Evolutionary conservation across 2,329 filamentous ascomycete species (phyloP).

Genomic region (Fusarium graminum): DNA sequence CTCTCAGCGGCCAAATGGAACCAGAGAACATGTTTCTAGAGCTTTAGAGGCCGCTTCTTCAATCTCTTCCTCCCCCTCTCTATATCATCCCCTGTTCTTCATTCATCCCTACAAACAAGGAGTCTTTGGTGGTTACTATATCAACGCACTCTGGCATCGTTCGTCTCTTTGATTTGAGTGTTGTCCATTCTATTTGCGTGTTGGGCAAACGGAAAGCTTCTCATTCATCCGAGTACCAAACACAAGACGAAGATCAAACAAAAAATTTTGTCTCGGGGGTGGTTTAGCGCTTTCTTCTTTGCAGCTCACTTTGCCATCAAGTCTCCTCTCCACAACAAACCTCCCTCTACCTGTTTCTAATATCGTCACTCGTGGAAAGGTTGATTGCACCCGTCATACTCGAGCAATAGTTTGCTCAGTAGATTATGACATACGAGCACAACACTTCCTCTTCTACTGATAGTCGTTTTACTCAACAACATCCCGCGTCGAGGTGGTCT

Average conservation of each 20-base stretch:
- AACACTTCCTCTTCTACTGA: slow-evolving; percentile 18
- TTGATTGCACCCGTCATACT: neutral
- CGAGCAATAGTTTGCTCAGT: slow-evolving; percentile 5
- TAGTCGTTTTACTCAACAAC: slow-evolving; percentile 20
- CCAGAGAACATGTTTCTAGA: slow-evolving; percentile 1
- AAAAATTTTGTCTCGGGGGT: slow-evolving; percentile 7
- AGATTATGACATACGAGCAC: slow-evolving; percentile 31
- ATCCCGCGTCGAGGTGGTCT: slow-evolving; percentile 36
- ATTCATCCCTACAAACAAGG: neutral
- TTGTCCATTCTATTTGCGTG: slow-evolving; percentile 6
- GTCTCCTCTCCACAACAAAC: neutral
- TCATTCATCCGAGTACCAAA: slow-evolving; percentile 4
- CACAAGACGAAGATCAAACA: slow-evolving; percentile 8
- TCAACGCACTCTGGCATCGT: slow-evolving; percentile 9
- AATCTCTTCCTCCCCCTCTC: neutral
- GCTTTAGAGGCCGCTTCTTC: neutral
- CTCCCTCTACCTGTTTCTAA: slow-evolving; percentile 5
- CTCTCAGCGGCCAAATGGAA: neutral
- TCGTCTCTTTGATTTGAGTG: neutral
- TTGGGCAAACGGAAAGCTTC: slow-evolving; percentile 30
- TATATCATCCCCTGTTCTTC: neutral
- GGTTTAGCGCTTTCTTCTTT: slow-evolving; percentile 21
- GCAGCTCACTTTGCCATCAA: slow-evolving; percentile 6
- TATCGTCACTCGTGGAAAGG: neutral
- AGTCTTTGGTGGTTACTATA: neutral